Base-by-base conservation (phyloP, 2,329 filamentous ascomycete genomes). In the Penicillium sp. region DNA sequence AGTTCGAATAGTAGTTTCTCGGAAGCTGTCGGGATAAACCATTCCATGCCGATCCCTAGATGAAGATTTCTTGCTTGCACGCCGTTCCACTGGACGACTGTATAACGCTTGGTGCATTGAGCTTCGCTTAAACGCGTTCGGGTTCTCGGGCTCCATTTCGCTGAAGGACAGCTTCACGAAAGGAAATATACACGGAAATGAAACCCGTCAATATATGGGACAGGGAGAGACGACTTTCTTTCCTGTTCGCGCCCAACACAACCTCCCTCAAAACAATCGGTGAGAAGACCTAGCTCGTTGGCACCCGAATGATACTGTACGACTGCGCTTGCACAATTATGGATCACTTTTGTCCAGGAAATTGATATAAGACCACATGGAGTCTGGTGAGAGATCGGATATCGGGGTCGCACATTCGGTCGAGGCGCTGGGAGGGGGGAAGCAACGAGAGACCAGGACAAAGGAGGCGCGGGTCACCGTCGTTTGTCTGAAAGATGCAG, bases 1-100 rank as follows among this genome's bases (percentile, higher is more conserved):
- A 14, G 76, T 73, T 58, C 76, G 74, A 54, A 78, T 77, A 38
- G 73, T 73, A 19, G 67, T 69, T 43, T 76, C 75, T 55, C 70
- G 70, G 57, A 78, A 75, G 52, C 67, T 76, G 58, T 79, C 77
- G 29, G 74, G 73, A 56, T 77, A 78, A 26, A 78, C 69, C 61
- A 74, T 75, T 43, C 75, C 76, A 63, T 76, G 75, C 32, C 75
- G 72, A 57, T 78, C 76, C 55, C 71, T 74, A 16, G 76, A 78
- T 27, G 76, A 75, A 30, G 75, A 76, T 57, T 78, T 78, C 61
- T 77, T 78, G 67, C 76, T 78, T 9, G 75, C 66, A 36, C 74
- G 69, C 43, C 75, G 70, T 65, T 76, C 74, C 55, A 78, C 68
- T 30, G 74, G 72, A 51, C 73, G 70, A 55, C 67, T 72, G 56